Base-by-base conservation (phyloP, 257 asterid genomes). In the Fraxinus cuspidata region DNA sequence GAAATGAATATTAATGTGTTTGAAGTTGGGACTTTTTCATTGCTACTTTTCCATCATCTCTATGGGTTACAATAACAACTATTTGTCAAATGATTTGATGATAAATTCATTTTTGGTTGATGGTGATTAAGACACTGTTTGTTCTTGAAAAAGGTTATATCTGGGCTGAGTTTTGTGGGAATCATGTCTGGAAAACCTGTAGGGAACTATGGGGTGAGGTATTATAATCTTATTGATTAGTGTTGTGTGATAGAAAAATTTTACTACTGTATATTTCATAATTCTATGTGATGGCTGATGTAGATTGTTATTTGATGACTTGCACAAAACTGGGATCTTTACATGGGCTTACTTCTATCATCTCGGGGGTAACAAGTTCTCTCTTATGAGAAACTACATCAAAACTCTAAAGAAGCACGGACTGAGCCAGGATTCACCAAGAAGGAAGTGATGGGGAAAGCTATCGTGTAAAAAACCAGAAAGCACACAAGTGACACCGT, bases 201-300 rank as follows among this genome's bases (percentile, higher is more conserved):
- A 51, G 98, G 98, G 56, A 94, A 93, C 88, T 95, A 95, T 67
- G 96, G 98, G 79, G 91, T 93, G 81, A 95, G 99, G 99, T 92
- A 86, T 19, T 73, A 21, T 68, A 47, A 3, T 77, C 19, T 68
- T 80, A n/a, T 64, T 58, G 23, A 60, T 68, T 18, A 3, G 35
- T 69, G 74, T 56, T 19, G 35, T 29, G 13, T 38, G 28, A 68
- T 10, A 23, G 66, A 23, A 47, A 37, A 37, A 29, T 68, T 78
- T 21, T 74, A 28, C 27, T 51, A 51, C 73, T 29, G 51, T 76
- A 65, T 38, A 29, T 16, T 31, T 64, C 65, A 58, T 53, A 23
- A 73, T 73, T 76, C 63, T 25, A 38, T 73, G 32, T 51, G 23
- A 18, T 79, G 75, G 47, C 80, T 65, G 74, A 44, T 83, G 69